A percentile compares a stretch with the other conserved stretches of the same genome.
Evolutionary conservation across 148 eudicot species (phyloP).

Genomic region (Mesembryanthemum crystallinum): DNA sequence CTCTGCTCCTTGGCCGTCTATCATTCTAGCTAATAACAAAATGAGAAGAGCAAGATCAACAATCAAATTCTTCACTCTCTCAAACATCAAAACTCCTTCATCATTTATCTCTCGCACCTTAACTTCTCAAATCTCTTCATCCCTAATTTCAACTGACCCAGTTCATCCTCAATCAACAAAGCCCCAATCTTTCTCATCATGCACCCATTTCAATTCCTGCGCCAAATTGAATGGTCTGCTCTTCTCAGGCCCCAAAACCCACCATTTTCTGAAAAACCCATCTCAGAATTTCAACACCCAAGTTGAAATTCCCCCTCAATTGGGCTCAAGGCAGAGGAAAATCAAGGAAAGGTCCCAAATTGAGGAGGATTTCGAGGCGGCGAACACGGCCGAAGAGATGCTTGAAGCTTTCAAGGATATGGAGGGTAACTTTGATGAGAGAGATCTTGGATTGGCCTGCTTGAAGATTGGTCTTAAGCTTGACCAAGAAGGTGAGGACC

Average conservation of each 20-base stretch:
- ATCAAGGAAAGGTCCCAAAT: constrained; percentile 49
- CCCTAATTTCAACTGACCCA: constrained; percentile 21
- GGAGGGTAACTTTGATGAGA: constrained; percentile 68
- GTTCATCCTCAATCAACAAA: constrained; percentile 15
- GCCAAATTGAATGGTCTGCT: constrained; percentile 25
- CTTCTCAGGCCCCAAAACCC: constrained; percentile 21
- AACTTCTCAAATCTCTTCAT: constrained; percentile 26
- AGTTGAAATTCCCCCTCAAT: constrained; percentile 34
- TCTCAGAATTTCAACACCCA: constrained; percentile 52
- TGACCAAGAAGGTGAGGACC: constrained; percentile 81
- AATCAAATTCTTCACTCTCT: constrained; percentile 38
- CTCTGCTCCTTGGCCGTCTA: background rate
- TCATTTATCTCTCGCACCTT: constrained; percentile 30
- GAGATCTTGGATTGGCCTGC: constrained; percentile 71
- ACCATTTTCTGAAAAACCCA: constrained; percentile 27
- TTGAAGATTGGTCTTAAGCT: constrained; percentile 83
- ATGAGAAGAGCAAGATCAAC: constrained; percentile 88
- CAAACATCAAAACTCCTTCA: constrained; percentile 28
- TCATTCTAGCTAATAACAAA: background rate
- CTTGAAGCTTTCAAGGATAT: constrained; percentile 64
- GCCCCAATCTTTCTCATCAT: constrained; percentile 26
- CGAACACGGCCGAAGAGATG: constrained; percentile 67
- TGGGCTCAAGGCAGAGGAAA: constrained; percentile 69
- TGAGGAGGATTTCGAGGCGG: constrained; percentile 81
- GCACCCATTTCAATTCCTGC: constrained; percentile 33